Evolutionary conservation across 805 yeast genomes (phyloP), one percentile per base, ranked within the genome.

Genomic region (Candida manassasensis): DNA sequence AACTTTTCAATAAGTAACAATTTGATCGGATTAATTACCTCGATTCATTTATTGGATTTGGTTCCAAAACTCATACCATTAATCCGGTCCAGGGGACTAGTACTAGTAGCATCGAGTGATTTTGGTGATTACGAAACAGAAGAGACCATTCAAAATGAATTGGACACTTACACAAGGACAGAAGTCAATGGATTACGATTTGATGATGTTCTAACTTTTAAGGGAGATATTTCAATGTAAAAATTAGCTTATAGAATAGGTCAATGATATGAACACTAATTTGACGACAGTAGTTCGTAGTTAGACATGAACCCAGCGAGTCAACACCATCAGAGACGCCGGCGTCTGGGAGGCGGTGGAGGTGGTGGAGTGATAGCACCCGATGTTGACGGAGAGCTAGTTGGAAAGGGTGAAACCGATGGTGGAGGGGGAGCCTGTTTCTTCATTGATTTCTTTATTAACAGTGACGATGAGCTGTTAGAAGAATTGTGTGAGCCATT

Each of bases 1-100:
- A 72, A 72, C 34, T 88, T 86, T 54, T 89, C 96, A 0, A 71
- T 80, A 3, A 70, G 73, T 38, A 93, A 93, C 53, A 93, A 93
- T 52, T 65, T 93, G 35, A 68, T 93, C 44, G 98, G 98, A 12
- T 56, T 93, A 8, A 78, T 87, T 16, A 75, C 86, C 15, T 87
- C 95, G 0, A 72, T 77, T 18, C 80, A 81, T 37, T 53, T 93
- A 36, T 63, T 90, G 38, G 63, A 71, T 25, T 62, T 88, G 19
- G 88, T 87, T 29, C 94, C 95, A 0, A 79, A 81, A 35, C 59
- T 89, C 27, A 74, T 83, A 5, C 83, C 82, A 24, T 72, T 84
- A 19, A 81, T 90, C 11, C 69, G 95, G 40, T 78, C 84, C 2
- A 71, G 82, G 37, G 97, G 97, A 0, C 68, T 90, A 44, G 78